These are phyloP conservation scores for Cercospora beticola DNA, from an alignment of 2,329 filamentous ascomycete species.

Conservation along the genomic window DNA sequence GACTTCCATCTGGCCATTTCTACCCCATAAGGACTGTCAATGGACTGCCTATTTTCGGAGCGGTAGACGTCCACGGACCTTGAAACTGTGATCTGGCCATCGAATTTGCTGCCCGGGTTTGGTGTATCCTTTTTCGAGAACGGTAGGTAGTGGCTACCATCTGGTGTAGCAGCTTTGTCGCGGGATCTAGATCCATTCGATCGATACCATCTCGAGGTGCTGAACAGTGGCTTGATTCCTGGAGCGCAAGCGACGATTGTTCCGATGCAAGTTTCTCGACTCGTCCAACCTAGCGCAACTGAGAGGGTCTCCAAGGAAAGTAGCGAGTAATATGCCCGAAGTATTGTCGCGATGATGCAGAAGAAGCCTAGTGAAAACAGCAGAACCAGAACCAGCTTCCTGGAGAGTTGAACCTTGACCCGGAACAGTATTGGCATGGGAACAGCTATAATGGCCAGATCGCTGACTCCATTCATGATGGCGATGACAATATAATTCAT, in stretches of 20 bases:
- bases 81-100: slow-evolving; percentile 16
- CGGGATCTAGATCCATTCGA: slow-evolving; percentile 12
- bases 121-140: slow-evolving; percentile 13
- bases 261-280: slow-evolving; percentile 54
- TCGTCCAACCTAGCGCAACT: slow-evolving; percentile 51
- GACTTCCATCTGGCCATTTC: slow-evolving; percentile 19
- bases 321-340: slow-evolving; percentile 53
- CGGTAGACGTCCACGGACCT: slow-evolving; percentile 19
- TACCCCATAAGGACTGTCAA: slow-evolving; percentile 8
- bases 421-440: slow-evolving; percentile 56
- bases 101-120: slow-evolving; percentile 6
- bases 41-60: neutral
- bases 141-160: neutral
- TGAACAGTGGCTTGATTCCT: slow-evolving; percentile 54
- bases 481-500: slow-evolving; percentile 61
- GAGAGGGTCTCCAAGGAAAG: slow-evolving; percentile 42
- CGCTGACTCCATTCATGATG: slow-evolving; percentile 60
- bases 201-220: slow-evolving; percentile 29
- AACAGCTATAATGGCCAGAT: slow-evolving; percentile 59
- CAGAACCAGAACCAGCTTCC: slow-evolving; percentile 54
- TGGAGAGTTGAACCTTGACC: slow-evolving; percentile 51
- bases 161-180: slow-evolving; percentile 11
- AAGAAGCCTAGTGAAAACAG: slow-evolving; percentile 55
- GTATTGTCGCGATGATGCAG: slow-evolving; percentile 46
- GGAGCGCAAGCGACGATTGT: slow-evolving; percentile 57